Evolutionary conservation across 164 flowering plant species (phyloP), one percentile per base, ranked within the genome.

Genomic region (Annona squamosa): DNA sequence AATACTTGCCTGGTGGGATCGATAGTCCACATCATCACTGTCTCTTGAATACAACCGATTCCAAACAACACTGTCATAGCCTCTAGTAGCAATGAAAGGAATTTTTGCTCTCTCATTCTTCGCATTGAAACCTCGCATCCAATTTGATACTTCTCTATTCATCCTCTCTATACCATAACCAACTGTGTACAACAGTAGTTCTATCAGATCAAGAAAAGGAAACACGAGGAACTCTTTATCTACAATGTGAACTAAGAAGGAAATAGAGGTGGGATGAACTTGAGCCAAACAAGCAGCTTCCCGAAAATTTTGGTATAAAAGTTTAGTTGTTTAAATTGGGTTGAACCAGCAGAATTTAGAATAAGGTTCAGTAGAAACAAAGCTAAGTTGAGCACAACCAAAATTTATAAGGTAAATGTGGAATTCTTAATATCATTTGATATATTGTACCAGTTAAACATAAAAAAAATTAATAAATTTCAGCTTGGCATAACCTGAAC

Each of bases 31-130:
- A 77, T 87, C 89, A 17, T 84, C 80, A 52, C 75, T 17, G 70
- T 92, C 97, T 83, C 90, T 83, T 0, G 98, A 95, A 84, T 90
- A 92, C 71, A 95, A 79, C 74, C 98, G 90, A 76, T 85, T 95
- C 99, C 99, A 95, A 48, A 95, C 98, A 79, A 95, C 92, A 84
- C 98, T 92, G 80, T 95, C 97, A 82, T 92, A 92, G 71, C 99
- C 99, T 76, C 89, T 83, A 59, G 89, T 95, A 63, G 99, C 99
- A 48, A 89, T 80, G 78, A 92, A 94, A 77, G 97, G 98, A 62
- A 89, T 67, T 48, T 75, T 59, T 67, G 81, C 80, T 74, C 57
- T 68, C 65, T 85, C 86, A 71, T 18, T 70, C 62, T 81, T 61
- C 68, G 81, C 88, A 74, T 48, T 74, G 48, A 79, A 75, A 67